These are phyloP conservation scores for Aspergillus texensis DNA, from an alignment of 2,329 filamentous ascomycete genomes.

Conservation along the genomic window DNA sequence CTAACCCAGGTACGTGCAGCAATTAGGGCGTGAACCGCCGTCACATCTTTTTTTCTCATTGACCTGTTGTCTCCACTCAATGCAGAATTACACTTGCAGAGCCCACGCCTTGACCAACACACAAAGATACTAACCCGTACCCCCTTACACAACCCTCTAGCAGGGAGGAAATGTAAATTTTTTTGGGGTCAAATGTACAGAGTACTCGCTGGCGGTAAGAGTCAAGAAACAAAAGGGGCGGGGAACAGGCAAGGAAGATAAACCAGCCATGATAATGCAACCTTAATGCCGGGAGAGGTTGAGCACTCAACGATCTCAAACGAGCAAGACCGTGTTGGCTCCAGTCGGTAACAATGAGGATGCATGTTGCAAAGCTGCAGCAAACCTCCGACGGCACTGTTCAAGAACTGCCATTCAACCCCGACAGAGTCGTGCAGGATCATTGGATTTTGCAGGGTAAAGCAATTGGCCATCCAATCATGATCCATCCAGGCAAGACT, in stretches of 20 bases:
- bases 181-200: background rate
- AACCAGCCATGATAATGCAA: background rate
- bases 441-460: slow-evolving; percentile 14
- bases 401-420: slow-evolving; percentile 11
- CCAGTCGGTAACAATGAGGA: background rate
- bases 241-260: background rate
- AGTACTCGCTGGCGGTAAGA: background rate
- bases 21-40: slow-evolving; percentile 35
- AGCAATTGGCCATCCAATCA: slow-evolving; percentile 19
- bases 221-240: background rate
- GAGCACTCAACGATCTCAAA: slow-evolving; percentile 1
- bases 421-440: slow-evolving; percentile 24
- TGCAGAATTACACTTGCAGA: slow-evolving; percentile 35
- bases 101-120: slow-evolving; percentile 38
- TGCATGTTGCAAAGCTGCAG: slow-evolving; percentile 9
- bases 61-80: slow-evolving; percentile 31
- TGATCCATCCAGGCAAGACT: slow-evolving; percentile 14
- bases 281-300: background rate
- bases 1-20: slow-evolving; percentile 31
- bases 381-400: background rate
- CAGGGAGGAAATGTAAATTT: slow-evolving; percentile 4
- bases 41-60: slow-evolving; percentile 33
- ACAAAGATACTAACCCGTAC: slow-evolving; percentile 17
- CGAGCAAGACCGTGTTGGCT: background rate
- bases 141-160: slow-evolving; percentile 17